Evolutionary conservation across 345 rosid species (phyloP).

Genomic region (Arabidopsis arenosa): DNA sequence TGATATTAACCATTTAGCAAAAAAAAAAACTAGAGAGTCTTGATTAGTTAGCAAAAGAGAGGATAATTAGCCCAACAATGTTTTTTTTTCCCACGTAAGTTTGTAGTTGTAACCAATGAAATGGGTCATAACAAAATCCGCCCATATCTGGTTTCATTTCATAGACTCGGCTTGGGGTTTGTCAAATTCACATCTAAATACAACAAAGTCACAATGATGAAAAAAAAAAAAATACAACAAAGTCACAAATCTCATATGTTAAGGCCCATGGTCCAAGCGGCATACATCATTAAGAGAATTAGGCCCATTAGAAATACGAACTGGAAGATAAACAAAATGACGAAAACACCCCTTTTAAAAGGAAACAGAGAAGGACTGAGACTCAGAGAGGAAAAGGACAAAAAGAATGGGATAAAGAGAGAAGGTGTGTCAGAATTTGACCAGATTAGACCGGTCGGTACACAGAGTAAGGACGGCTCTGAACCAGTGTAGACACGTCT

Average conservation of each 20-base stretch:
- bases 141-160: neutral
- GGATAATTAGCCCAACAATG: slow-evolving; percentile 27
- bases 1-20: no score
- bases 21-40: no score
- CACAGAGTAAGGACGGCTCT: slow-evolving; percentile 45
- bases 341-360: neutral
- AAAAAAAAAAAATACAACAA: no score
- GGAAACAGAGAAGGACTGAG: neutral
- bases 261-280: neutral
- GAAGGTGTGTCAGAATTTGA: slow-evolving; percentile 40
- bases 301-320: slow-evolving; percentile 9
- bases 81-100: neutral
- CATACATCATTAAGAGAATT: neutral
- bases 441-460: slow-evolving; percentile 41
- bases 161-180: neutral
- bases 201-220: neutral
- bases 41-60: neutral
- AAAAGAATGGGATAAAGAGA: slow-evolving; percentile 33
- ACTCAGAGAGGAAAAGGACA: slow-evolving; percentile 29
- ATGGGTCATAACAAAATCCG: neutral
- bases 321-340: neutral
- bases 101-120: neutral
- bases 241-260: neutral
- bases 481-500: slow-evolving; percentile 39
- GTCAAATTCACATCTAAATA: neutral